Evolutionary conservation across 2,329 filamentous ascomycete species (phyloP), one percentile per base, ranked within the genome.

Genomic region (Neoarthrinium moseri): DNA sequence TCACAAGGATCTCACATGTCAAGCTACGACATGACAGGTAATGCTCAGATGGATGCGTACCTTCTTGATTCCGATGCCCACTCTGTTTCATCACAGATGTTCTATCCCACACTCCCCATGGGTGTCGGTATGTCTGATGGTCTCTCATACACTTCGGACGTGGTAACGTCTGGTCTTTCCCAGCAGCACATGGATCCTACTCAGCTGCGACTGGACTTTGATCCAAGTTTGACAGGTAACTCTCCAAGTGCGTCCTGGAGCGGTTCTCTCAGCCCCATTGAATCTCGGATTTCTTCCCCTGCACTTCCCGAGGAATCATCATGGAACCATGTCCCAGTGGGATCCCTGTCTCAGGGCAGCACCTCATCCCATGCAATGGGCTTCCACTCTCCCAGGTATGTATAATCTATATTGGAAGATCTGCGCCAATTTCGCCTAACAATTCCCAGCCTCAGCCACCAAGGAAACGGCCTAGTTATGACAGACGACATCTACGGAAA

Each of bases 151-250:
- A 63, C 59, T 51, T 71, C 48, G 32, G 56, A 68, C 46, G 70
- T 74, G 50, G 52, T 76, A 46, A 59, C 60, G 35, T 55, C 65
- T n/a, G 65, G 68, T 41, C 65, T 80, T 57, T 51, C 57, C 46
- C 70, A 71, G 54, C 77, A 81, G 59, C 77, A 81, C 52, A 74
- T 82, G 60, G 73, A 80, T 57, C 78, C 79, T 42, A 67, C 73
- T 43, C 75, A 81, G 53, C 76, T 80, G 66, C 72, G 73, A 52
- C 62, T 80, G 56, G 74, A 75, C 56, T 75, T 75, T 61, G 76
- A 80, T 52, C 60, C 72, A 35, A 70, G 67, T 51, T 58, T 79
- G 47, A 60, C 69, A 39, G 72, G 71, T 50, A 68, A 71, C 54
- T 80, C 78, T 21, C 78, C 78, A 10, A 68, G 71, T 40, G 68